phyloP scores from a whole-genome alignment of 2,329 filamentous ascomycete genomes.

The Pseudonectria buxi region DNA sequence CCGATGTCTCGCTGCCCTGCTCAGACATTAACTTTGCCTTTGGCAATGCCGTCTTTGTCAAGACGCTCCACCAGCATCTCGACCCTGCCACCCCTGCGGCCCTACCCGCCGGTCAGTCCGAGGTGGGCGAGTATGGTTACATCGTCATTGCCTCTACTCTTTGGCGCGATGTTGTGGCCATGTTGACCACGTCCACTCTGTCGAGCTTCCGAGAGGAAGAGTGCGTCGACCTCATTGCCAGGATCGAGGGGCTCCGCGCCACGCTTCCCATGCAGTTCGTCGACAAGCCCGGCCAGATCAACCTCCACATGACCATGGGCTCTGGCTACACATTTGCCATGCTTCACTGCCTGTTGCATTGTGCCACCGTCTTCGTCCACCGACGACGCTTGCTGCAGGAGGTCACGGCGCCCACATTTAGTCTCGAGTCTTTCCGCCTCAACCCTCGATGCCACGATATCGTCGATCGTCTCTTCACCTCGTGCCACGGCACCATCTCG shows the following conservation, averaged over 20 bases:
- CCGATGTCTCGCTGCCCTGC: slow-evolving; percentile 51
- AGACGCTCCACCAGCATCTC: slow-evolving; percentile 43
- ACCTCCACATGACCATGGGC: slow-evolving; percentile 57
- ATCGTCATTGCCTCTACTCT: slow-evolving; percentile 55
- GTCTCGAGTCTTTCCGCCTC: slow-evolving; percentile 46
- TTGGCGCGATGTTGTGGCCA: slow-evolving; percentile 56
- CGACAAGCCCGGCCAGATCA: slow-evolving; percentile 55
- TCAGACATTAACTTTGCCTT: slow-evolving; percentile 58
- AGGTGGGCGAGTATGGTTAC: slow-evolving; percentile 56
- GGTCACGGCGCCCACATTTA: slow-evolving; percentile 47
- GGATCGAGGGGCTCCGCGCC: slow-evolving; percentile 49
- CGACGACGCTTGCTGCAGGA: slow-evolving; percentile 52
- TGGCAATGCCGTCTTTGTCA: slow-evolving; percentile 52
- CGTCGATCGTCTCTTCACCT: slow-evolving; percentile 50
- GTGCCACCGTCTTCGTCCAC: slow-evolving; percentile 54
- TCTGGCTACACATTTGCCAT: slow-evolving; percentile 57
- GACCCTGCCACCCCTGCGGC: slow-evolving; percentile 29
- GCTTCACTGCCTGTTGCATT: slow-evolving; percentile 56
- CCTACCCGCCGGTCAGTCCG: slow-evolving; percentile 34
- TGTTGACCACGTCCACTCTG: slow-evolving; percentile 49
- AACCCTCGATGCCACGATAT: slow-evolving; percentile 44
- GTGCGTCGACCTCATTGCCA: slow-evolving; percentile 43
- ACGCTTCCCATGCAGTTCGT: slow-evolving; percentile 53
- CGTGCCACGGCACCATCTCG: slow-evolving; percentile 52
- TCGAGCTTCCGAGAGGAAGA: slow-evolving; percentile 48